Base-by-base conservation (phyloP, 495 filamentous ascomycete genomes). In the Talaromyces adpressus region DNA sequence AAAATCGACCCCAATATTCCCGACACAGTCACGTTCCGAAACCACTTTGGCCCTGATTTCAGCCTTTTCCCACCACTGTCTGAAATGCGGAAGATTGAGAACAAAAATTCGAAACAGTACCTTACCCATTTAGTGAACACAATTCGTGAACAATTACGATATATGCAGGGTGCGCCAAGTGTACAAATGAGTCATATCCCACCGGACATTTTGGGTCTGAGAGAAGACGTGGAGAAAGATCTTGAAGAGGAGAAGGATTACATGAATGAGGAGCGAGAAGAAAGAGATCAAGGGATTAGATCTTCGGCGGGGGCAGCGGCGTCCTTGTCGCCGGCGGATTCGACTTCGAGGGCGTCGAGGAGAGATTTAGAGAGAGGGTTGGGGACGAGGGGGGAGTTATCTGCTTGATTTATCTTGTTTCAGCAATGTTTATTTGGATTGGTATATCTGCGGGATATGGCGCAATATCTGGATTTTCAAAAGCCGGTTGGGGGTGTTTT, bases 141-240 rank as follows among this genome's bases (percentile, higher is more conserved):
- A 51, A 89, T 96, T 52, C 82, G 84, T 59, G 92, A 97, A 71
- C 91, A 97, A 75, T 71, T 98, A 62, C 81, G 91, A 45, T 98
- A 97, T 74, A 84, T 98, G 57, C 79, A 89, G 68, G 81, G 85
- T 23, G 90, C 91, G 3, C 95, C 94, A 3, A 94, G 91, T 70
- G 92, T 97, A 52, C 89, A 96, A 73, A 87, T 90, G 78, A 82
- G 85, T 67, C 80, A 87, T 62, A 89, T 97, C 60, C 91, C 91
- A 64, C 87, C 89, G 6, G 89, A 94, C 71, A 75, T 96, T 36
- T 79, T 85, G 62, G 85, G 82, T 3, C 74, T 93, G 22, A 80
- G 92, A 32, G 90, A 92, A 67, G 88, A 93, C 45, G 85, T 92
- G 1, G 92, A 97, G 71, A 82, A 86, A 63, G 82, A 89, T 67